Percentiles rank a stretch among this genome's conserved stretches.
Evolutionary conservation across 169 alveolate genomes (phyloP).

Genomic region (Plasmodium yoelii): DNA sequence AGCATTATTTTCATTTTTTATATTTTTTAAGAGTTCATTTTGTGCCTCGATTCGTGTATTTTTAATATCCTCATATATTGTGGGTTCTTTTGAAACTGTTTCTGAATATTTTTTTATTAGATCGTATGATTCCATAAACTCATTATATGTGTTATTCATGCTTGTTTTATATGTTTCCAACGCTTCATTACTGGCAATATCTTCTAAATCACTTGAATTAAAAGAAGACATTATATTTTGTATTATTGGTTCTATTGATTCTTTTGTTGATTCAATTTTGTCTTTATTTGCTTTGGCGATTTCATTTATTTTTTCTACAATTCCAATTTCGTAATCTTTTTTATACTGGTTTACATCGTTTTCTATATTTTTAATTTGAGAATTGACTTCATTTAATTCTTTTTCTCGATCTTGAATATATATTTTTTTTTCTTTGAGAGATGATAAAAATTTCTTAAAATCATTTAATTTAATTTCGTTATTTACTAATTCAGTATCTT

Average conservation of each 20-base stretch:
- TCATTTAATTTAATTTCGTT: neutral
- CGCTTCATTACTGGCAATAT: neutral
- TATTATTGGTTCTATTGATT: neutral
- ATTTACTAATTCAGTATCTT: neutral
- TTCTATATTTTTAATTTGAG: conserved; percentile 11
- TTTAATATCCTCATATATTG: conserved; percentile 1
- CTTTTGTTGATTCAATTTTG: conserved; percentile 4
- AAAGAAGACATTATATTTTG: conserved; percentile 1
- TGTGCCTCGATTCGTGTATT: conserved; percentile 5
- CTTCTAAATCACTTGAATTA: conserved; percentile 8
- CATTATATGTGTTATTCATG: neutral
- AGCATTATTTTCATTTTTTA: conserved; percentile 2
- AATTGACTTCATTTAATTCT: neutral
- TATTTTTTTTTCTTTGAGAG: neutral
- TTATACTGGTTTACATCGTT: conserved; percentile 1
- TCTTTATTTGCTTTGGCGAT: conserved; percentile 1
- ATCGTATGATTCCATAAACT: neutral
- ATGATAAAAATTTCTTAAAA: neutral
- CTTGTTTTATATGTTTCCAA: neutral
- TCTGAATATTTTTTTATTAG: neutral
- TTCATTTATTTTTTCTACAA: conserved; percentile 10
- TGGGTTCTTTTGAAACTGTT: neutral
- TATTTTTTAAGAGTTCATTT: conserved; percentile 5
- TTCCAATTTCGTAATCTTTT: conserved; percentile 12
- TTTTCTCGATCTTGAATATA: neutral